Evolutionary conservation across 768 basidiomycete species (phyloP), one percentile per base, ranked within the genome.

Genomic region (Agrocybe pediades): DNA sequence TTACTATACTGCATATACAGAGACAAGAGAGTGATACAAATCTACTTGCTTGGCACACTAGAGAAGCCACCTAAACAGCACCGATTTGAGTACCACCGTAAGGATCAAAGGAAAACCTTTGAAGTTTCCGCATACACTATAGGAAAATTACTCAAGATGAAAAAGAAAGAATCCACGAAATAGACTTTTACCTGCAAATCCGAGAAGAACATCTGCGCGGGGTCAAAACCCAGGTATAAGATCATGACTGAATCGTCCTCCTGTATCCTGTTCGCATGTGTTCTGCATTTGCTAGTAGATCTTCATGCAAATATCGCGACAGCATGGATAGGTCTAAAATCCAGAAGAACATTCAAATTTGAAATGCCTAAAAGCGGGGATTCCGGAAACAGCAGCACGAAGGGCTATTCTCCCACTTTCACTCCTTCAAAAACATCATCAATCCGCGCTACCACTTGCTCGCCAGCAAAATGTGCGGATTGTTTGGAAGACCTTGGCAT

Each of bases 401-500:
- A 79, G 95, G 44, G 1, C 85, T 85, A n/a, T 83, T 77, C 50
- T 84, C 81, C 87, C 93, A 96, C 52, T 82, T 82, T 96, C 96
- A 98, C 17, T 85, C 81, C 56, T 79, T 84, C 53, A 99, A 68
- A 1, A 90, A 85, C 2, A 79, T 67, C 1, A 89, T 82, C 64
- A 99, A 92, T 1, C 88, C 91, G 13, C 86, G 80, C 63, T 90
- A n/a, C n/a, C n/a, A 87, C 59, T 90, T 92, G 65, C 86, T 90
- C 3, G 78, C 78, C 0, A 94, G 93, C 3, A 83, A 75, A 20
- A 74, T 73, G 30, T 72, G 73, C 7, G 74, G 69, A 94, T 87
- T 57, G 92, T 92, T 68, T 97, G 96, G 43, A 98, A 90, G 0
- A 95, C 94, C 16, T 77, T 79, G 3, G 98, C 78, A 59, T 98